These are phyloP conservation scores for Rhizopogon vesiculosus DNA, from an alignment of 768 basidiomycete genomes.

Conservation along the genomic window DNA sequence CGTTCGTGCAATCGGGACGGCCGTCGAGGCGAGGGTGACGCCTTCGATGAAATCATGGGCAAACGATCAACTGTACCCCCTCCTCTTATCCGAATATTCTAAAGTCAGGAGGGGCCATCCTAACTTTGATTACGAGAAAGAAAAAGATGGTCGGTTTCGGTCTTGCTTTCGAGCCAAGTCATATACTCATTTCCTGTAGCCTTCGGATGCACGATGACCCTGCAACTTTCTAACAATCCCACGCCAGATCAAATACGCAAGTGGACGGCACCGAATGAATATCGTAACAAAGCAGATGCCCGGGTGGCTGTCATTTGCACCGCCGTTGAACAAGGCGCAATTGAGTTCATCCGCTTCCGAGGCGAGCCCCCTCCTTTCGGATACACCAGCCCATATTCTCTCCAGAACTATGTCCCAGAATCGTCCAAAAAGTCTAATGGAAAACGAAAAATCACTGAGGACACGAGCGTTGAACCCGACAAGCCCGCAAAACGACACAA, in stretches of 20 bases:
- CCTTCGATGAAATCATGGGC: conserved; percentile 40
- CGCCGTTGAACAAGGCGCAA: conserved; percentile 50
- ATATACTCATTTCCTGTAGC: conserved; percentile 30
- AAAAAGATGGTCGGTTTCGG: conserved; percentile 45
- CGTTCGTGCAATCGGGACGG: conserved; percentile 40
- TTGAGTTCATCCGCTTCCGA: conserved; percentile 57
- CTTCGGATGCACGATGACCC: conserved; percentile 46
- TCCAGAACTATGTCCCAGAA: conserved; percentile 21
- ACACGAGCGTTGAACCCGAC: conserved; percentile 3
- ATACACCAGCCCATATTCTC: conserved; percentile 33
- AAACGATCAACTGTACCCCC: conserved; percentile 40
- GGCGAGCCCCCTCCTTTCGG: conserved; percentile 38
- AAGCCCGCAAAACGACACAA: conserved; percentile 23
- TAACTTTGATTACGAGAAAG: conserved; percentile 35
- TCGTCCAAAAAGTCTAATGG: conserved; percentile 6
- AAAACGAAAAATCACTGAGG: conserved; percentile 33
- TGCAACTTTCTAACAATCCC: conserved; percentile 33
- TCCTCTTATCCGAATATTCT: conserved; percentile 39
- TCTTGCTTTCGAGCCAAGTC: background rate
- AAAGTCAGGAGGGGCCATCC: conserved; percentile 37
- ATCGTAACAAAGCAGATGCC: conserved; percentile 57
- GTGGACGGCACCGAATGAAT: conserved; percentile 45
- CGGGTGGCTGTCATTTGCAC: conserved; percentile 49
- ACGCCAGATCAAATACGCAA: conserved; percentile 31
- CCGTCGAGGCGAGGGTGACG: conserved; percentile 42